Percentiles rank a stretch among this genome's conserved stretches.
phyloP scores from a whole-genome alignment of 2,329 filamentous ascomycete species.

The Fusarium ramigenum region DNA sequence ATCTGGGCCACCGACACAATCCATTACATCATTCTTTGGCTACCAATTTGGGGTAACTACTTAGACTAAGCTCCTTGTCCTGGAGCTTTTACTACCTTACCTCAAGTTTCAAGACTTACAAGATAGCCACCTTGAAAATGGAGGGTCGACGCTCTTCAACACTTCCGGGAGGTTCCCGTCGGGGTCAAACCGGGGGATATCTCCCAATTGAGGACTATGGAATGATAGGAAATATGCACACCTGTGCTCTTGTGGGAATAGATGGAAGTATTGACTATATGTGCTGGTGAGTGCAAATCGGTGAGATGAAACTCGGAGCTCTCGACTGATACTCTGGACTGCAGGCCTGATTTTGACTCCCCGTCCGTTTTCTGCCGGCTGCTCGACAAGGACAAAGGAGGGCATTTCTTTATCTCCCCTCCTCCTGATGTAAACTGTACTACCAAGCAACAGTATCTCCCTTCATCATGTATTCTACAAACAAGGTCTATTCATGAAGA shows the following conservation, averaged over 20 bases:
- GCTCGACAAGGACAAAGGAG: slow-evolving; percentile 78
- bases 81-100: background rate
- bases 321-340: background rate
- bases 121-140: slow-evolving; percentile 39
- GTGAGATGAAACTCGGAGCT: background rate
- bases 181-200: slow-evolving; percentile 57
- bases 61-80: background rate
- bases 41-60: background rate
- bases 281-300: slow-evolving; percentile 68
- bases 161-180: slow-evolving; percentile 46
- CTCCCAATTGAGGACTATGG: slow-evolving; percentile 80
- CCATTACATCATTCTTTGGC: slow-evolving; percentile 38
- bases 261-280: slow-evolving; percentile 80
- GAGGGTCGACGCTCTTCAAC: slow-evolving; percentile 46
- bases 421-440: slow-evolving; percentile 63
- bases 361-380: slow-evolving; percentile 79
- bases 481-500: slow-evolving; percentile 82
- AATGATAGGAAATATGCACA: slow-evolving; percentile 83
- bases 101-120: background rate
- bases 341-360: slow-evolving; percentile 80
- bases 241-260: slow-evolving; percentile 78
- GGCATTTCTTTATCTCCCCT: slow-evolving; percentile 75
- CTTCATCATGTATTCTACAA: slow-evolving; percentile 78
- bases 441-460: slow-evolving; percentile 81
- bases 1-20: slow-evolving; percentile 17